Conservation (phyloP, 352 stramenopile genomes). For the Phytophthora citricola region DNA sequence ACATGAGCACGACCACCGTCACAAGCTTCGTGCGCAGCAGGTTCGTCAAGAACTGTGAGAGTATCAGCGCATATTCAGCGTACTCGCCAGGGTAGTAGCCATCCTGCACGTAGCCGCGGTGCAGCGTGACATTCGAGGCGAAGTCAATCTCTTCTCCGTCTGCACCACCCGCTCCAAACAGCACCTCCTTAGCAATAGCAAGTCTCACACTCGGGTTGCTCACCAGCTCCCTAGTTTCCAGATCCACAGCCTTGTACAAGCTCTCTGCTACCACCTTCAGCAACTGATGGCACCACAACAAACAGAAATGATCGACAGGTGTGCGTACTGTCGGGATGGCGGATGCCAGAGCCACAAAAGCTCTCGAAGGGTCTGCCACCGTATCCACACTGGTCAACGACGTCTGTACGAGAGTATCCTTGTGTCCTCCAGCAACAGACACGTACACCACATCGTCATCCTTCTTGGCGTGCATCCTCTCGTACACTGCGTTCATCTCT, state of each 20-base stretch:
- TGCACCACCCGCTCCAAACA: slow-evolving; percentile 36
- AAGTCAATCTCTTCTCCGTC: not conserved
- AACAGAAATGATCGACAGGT: slow-evolving; percentile 81
- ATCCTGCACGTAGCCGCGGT: slow-evolving; percentile 55
- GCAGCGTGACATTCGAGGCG: slow-evolving; percentile 35
- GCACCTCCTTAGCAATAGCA: slow-evolving; percentile 43
- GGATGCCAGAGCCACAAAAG: slow-evolving; percentile 59
- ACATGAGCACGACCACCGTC: slow-evolving; percentile 69
- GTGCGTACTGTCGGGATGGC: slow-evolving; percentile 68
- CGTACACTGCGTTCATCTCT: slow-evolving; percentile 71
- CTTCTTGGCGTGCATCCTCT: slow-evolving; percentile 41
- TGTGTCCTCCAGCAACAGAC: slow-evolving; percentile 83
- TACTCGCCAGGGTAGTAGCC: slow-evolving; percentile 66
- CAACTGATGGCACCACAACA: slow-evolving; percentile 89
- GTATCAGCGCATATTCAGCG: slow-evolving; percentile 44
- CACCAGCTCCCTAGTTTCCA: slow-evolving; percentile 49
- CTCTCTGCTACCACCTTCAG: slow-evolving; percentile 68
- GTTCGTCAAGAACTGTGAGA: slow-evolving; percentile 58
- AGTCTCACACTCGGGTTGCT: slow-evolving; percentile 50
- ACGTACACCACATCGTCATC: slow-evolving; percentile 58
- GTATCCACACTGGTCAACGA: slow-evolving; percentile 41
- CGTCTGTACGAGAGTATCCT: slow-evolving; percentile 79
- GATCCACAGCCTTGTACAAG: slow-evolving; percentile 69
- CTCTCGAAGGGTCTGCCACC: slow-evolving; percentile 35
- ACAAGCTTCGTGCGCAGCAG: slow-evolving; percentile 57